Conservation (phyloP, 2,329 filamentous ascomycete species). For the Nannizzia gypsea region DNA sequence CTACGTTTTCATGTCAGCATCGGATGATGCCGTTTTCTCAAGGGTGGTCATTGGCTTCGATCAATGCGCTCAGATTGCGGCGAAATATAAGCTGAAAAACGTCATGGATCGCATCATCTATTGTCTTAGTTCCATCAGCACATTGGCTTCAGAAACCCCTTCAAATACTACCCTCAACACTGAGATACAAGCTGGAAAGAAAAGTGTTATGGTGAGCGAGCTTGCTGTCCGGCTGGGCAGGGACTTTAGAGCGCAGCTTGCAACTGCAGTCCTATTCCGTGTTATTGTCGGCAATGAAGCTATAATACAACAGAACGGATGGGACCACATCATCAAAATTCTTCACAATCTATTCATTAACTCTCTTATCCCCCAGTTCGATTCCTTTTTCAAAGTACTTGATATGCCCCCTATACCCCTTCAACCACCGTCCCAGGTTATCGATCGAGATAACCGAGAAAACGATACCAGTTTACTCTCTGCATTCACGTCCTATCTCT, state of each 20-base stretch:
- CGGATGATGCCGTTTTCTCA: constrained; percentile 89
- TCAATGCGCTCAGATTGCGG: constrained; percentile 86
- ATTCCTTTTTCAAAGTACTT: constrained; percentile 53
- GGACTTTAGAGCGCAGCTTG: constrained; percentile 85
- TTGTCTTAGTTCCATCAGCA: constrained; percentile 81
- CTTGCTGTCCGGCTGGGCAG: constrained; percentile 89
- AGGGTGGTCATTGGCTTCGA: constrained; percentile 90
- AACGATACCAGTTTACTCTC: constrained; percentile 81
- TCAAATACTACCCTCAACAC: constrained; percentile 86
- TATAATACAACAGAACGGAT: constrained; percentile 56
- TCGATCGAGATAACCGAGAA: constrained; percentile 70
- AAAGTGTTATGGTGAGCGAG: constrained; percentile 96
- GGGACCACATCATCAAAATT: constrained; percentile 64
- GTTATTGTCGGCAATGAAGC: constrained; percentile 77
- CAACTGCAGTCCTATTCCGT: constrained; percentile 88
- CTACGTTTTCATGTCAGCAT: constrained; percentile 98
- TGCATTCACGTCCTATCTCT: constrained; percentile 89
- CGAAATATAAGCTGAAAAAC: constrained; percentile 69
- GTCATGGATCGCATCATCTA: constrained; percentile 88
- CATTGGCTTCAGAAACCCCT: constrained; percentile 60
- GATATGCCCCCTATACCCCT: constrained; percentile 73
- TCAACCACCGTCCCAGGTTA: constrained; percentile 81
- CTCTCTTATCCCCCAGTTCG: constrained; percentile 75
- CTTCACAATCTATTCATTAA: constrained; percentile 95
- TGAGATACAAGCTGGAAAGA: constrained; percentile 82